Evolutionary conservation across 805 yeast species (phyloP), one percentile per base, ranked within the genome.

Genomic region (Nakazawaea ishiwadae): DNA sequence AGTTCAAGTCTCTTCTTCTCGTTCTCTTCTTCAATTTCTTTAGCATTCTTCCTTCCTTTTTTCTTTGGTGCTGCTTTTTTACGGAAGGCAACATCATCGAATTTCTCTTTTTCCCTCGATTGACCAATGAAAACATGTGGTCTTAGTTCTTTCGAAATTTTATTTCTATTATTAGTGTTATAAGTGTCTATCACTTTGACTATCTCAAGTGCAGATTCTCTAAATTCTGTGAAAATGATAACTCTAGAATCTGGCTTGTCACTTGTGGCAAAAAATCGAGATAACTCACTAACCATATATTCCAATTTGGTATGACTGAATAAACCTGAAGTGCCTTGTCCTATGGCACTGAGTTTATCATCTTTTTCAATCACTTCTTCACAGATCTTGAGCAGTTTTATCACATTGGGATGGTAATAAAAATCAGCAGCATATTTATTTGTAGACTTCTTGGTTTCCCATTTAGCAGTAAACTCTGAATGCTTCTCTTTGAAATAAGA

Each of bases 101-200:
- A 81, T 26, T 71, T 77, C 36, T 80, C 87, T 52, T 78, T 80
- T 41, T 80, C 90, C 46, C 74, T 76, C 0, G 96, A 74, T 56
- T 93, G 99, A 0, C 99, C 99, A 48, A 93, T 87, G 56, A 93
- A 93, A 18, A 91, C 77, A 56, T 87, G 96, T 0, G 98, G 86
- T 37, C 74, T 73, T 17, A 76, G 61, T 19, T 39, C 51, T 31
- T 47, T 63, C 21, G 46, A 51, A 42, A 60, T 61, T 30, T 53
- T 55, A 42, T 57, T 48, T 5, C 55, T 46, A 48, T 47, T 36
- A 8, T 31, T 42, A 14, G 33, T 39, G 44, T 58, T 60, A 7
- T 60, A 55, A 31, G 51, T 51, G 48, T 83, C 91, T 35, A 80
- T 62, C 40, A 71, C 73, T 48, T 78, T 79, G 1, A 86, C 87